Conservation (phyloP, 106 monocot species). For the Dioscorea zingiberensis region DNA sequence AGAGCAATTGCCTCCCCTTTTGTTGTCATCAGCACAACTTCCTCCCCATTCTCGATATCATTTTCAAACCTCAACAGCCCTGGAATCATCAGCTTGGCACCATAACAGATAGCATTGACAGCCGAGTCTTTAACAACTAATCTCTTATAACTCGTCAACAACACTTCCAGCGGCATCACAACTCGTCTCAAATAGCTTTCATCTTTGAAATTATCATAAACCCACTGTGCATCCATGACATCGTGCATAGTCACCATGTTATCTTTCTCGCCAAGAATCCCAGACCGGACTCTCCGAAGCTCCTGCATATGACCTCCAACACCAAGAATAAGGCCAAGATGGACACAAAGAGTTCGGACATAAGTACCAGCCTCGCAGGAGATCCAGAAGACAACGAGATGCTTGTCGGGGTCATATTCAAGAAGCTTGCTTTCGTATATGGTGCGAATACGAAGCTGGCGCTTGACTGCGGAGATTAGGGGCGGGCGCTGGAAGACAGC, state of each 20-base stretch:
- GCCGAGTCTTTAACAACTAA: slow-evolving; percentile 92
- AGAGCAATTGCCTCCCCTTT: slow-evolving; percentile 90
- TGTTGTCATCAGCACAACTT: slow-evolving; percentile 89
- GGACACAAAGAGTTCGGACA: slow-evolving; percentile 82
- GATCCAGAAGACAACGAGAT: slow-evolving; percentile 91
- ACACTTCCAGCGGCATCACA: slow-evolving; percentile 82
- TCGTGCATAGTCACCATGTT: slow-evolving; percentile 99
- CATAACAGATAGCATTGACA: slow-evolving; percentile 91
- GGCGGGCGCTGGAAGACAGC: slow-evolving; percentile 94
- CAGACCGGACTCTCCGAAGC: slow-evolving; percentile 79
- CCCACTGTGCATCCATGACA: slow-evolving; percentile 82
- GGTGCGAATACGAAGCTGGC: slow-evolving; percentile 75
- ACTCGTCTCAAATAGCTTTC: slow-evolving; percentile 70
- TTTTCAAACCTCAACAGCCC: slow-evolving; percentile 85
- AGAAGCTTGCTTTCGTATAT: slow-evolving; percentile 94
- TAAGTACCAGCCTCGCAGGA: slow-evolving; percentile 93
- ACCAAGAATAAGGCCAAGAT: slow-evolving; percentile 73
- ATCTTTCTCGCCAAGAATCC: slow-evolving; percentile 80
- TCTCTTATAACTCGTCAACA: slow-evolving; percentile 91
- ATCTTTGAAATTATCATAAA: slow-evolving; percentile 62
- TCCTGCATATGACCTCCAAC: slow-evolving; percentile 96
- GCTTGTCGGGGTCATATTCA: slow-evolving; percentile 57
- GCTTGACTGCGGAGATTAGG: slow-evolving; percentile 86
- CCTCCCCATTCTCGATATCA: slow-evolving; percentile 85
- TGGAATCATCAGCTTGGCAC: slow-evolving; percentile 91